These are phyloP conservation scores for Diplosphaera chodatii DNA, from an alignment of 139 green algal species.

Conservation along the genomic window DNA sequence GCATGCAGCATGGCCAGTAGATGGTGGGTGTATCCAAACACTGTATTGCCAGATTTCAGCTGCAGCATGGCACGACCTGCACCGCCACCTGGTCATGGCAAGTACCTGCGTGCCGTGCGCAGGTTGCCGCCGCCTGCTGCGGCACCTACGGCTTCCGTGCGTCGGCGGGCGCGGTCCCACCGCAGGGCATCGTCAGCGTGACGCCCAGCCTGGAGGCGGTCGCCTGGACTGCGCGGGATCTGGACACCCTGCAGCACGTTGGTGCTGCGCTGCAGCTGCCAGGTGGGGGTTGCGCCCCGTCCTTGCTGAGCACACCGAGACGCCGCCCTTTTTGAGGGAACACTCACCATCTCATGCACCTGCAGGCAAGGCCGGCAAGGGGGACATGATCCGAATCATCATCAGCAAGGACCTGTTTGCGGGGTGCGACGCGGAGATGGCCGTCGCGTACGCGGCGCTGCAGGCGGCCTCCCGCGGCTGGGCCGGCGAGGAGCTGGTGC, in stretches of 20 bases:
- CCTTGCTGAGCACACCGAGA: no score
- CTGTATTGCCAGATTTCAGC: no score
- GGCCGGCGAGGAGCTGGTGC: slow-evolving; percentile 13
- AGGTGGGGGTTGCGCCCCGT: no score
- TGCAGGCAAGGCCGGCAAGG: slow-evolving; percentile 1
- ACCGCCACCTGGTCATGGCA: no score
- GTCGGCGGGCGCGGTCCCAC: not conserved
- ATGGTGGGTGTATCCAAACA: no score
- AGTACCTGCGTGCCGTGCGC: not conserved
- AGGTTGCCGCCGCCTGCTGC: slow-evolving; percentile 14
- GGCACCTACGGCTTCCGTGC: slow-evolving; percentile 8
- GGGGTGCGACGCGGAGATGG: not conserved
- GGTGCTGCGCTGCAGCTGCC: slow-evolving; percentile 9
- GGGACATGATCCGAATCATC: slow-evolving; percentile 10
- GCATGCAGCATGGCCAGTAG: no score
- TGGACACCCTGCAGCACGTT: not conserved
- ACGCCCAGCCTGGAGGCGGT: slow-evolving; percentile 11
- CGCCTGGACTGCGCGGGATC: not conserved
- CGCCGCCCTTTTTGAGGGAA: no score
- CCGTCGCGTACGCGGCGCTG: not conserved
- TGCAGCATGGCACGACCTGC: no score
- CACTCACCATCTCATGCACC: no score
- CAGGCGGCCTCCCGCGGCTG: slow-evolving; percentile 1
- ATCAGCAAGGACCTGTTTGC: slow-evolving; percentile 16
- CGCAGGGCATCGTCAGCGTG: not conserved